phyloP scores from a whole-genome alignment of 139 green algal species.

The Trebouxia sp. region DNA sequence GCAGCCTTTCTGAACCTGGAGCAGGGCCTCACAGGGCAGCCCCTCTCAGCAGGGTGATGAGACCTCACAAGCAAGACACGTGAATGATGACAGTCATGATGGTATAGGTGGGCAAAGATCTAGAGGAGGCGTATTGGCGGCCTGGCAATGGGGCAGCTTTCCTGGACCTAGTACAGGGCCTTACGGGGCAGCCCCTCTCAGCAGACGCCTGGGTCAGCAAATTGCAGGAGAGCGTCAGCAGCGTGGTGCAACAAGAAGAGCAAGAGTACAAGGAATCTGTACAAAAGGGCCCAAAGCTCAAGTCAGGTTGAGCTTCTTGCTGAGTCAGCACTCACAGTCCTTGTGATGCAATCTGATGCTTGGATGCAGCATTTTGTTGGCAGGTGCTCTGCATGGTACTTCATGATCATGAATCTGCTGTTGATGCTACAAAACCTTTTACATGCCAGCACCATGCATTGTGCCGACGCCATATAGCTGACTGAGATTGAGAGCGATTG shows the following conservation, averaged over 20 bases:
- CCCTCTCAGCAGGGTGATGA: not conserved
- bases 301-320: not conserved
- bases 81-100: not conserved
- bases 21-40: conserved; percentile 52
- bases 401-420: no score
- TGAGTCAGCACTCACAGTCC: not conserved
- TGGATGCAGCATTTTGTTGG: not conserved
- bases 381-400: not conserved
- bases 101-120: conserved; percentile 42
- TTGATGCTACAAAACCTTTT: no score
- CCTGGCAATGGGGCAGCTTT: conserved; percentile 74
- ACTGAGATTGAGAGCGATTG: no score
- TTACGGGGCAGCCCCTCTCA: conserved; percentile 45
- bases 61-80: not conserved
- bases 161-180: conserved; percentile 65
- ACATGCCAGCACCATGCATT: no score
- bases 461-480: no score
- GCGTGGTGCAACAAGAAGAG: conserved; percentile 18
- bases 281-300: conserved; percentile 10
- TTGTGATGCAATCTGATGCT: not conserved
- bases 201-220: conserved; percentile 8
- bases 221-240: not conserved
- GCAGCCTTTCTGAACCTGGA: conserved; percentile 72
- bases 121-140: conserved; percentile 59
- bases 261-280: conserved; percentile 6